These are phyloP conservation scores for Talaromyces sp. DNA, from an alignment of 2,329 filamentous ascomycete species.

Conservation along the genomic window DNA sequence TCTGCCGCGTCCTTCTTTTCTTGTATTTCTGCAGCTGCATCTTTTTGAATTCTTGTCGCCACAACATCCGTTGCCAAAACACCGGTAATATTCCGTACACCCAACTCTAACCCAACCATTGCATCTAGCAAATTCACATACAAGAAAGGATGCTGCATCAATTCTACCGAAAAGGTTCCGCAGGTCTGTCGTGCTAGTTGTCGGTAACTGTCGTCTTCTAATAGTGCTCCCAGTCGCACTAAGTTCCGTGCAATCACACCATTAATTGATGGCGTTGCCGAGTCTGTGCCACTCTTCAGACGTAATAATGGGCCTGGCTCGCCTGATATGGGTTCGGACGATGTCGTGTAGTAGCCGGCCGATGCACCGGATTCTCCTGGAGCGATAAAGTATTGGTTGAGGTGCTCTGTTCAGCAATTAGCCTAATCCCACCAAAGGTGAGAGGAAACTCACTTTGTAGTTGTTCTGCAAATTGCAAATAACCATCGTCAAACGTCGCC, in stretches of 20 bases:
- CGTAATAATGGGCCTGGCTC: slow-evolving; percentile 64
- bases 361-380: slow-evolving; percentile 35
- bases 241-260: slow-evolving; percentile 81
- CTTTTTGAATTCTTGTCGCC: slow-evolving; percentile 20
- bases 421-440: neutral
- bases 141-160: slow-evolving; percentile 88
- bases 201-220: slow-evolving; percentile 63
- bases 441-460: slow-evolving; percentile 60
- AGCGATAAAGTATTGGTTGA: slow-evolving; percentile 77
- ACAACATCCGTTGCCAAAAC: slow-evolving; percentile 41
- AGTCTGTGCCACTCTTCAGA: slow-evolving; percentile 93
- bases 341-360: slow-evolving; percentile 42
- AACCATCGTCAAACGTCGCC: slow-evolving; percentile 69
- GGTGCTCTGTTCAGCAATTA: slow-evolving; percentile 51
- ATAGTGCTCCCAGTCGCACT: slow-evolving; percentile 69
- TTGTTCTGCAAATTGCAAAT: slow-evolving; percentile 74
- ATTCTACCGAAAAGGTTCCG: slow-evolving; percentile 83
- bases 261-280: slow-evolving; percentile 84
- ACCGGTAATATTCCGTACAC: slow-evolving; percentile 59
- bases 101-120: slow-evolving; percentile 71
- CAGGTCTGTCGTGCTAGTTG: slow-evolving; percentile 68
- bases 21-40: slow-evolving; percentile 16
- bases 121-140: slow-evolving; percentile 76
- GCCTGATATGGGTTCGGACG: slow-evolving; percentile 55
- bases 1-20: slow-evolving; percentile 19